Evolutionary conservation across 2,329 filamentous ascomycete species (phyloP), one percentile per base, ranked within the genome.

Genomic region (Cladophialophora immunda): DNA sequence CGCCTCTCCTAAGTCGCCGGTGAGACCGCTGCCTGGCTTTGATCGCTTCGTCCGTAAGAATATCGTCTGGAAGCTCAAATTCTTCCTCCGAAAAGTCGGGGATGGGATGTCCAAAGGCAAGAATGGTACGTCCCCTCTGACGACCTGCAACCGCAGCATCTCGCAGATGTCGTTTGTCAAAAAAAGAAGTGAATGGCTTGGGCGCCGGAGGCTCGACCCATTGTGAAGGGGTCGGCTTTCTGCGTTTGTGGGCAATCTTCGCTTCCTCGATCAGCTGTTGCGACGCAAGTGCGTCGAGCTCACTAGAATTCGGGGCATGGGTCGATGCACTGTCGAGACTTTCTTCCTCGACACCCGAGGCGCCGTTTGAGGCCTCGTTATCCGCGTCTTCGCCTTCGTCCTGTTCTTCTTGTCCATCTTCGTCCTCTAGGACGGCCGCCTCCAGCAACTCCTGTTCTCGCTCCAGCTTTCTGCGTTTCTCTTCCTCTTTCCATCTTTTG

Each of bases 101-200:
- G 22, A 98, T 79, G 0, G 91, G 86, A 29, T 90, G 87, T 0
- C 94, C 94, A 85, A 95, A 98, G 3, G 94, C 94, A 56, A 90
- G 83, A 17, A 89, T 84, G 59, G 86, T 91, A 58, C 92, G 85
- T 52, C 88, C 87, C 60, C 92, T 88, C 36, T 93, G 86, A 57
- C 87, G 84, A 71, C 88, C 89, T 68, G 88, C 90, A n/a, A 97
- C 79, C 9, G 94, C 93, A 6, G 89, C 87, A 25, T 93, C 92
- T 29, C 94, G 90, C 68, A 94, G 85, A 75, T 96, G 89, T 27
- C 86, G 88, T 79, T 95, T 93, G 19, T 85, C 78, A 76, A 93
- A 98, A 81, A 97, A 97, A 0, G 92, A 97, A n/a, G 83, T 90
- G 75, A 97, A 93, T 41, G 92, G 90, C 65, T 84, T 86, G 17